phyloP scores from a whole-genome alignment of 768 basidiomycete species.

The Strobilomyces echinocephalus region DNA sequence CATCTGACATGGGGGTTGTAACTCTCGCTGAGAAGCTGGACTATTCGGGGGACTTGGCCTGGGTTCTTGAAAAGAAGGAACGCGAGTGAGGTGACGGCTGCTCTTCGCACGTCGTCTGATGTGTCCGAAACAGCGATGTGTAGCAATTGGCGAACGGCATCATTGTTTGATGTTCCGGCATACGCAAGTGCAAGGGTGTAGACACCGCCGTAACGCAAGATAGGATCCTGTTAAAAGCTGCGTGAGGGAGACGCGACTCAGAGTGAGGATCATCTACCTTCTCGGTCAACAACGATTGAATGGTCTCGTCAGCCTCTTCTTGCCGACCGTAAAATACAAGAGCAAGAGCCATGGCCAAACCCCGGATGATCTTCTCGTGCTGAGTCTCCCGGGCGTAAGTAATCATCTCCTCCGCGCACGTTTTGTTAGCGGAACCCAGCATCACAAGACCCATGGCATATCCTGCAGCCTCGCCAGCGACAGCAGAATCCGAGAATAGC shows the following conservation, averaged over 20 bases:
- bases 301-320: slow-evolving; percentile 85
- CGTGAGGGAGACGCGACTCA: not conserved
- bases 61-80: slow-evolving; percentile 98
- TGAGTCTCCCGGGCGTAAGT: slow-evolving; percentile 95
- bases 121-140: slow-evolving; percentile 99
- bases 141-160: slow-evolving; percentile 83
- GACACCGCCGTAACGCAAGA: slow-evolving; percentile 95
- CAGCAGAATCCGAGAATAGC: slow-evolving; percentile 90
- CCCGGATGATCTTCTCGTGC: slow-evolving; percentile 98
- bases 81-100: slow-evolving; percentile 92
- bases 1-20: slow-evolving; percentile 99
- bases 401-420: slow-evolving; percentile 89
- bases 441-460: slow-evolving; percentile 98
- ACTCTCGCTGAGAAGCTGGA: slow-evolving; percentile 94
- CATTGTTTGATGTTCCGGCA: slow-evolving; percentile 92
- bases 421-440: slow-evolving; percentile 85
- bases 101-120: slow-evolving; percentile 93
- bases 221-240: slow-evolving; percentile 67
- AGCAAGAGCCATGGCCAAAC: slow-evolving; percentile 86
- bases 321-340: slow-evolving; percentile 91
- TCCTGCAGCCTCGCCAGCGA: slow-evolving; percentile 93
- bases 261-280: slow-evolving; percentile 52
- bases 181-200: slow-evolving; percentile 96
- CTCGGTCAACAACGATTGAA: slow-evolving; percentile 73
- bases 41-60: slow-evolving; percentile 91